Base-by-base conservation (phyloP, 1,284 basidiomycete genomes). In the Microbotryum scabiosae region DNA sequence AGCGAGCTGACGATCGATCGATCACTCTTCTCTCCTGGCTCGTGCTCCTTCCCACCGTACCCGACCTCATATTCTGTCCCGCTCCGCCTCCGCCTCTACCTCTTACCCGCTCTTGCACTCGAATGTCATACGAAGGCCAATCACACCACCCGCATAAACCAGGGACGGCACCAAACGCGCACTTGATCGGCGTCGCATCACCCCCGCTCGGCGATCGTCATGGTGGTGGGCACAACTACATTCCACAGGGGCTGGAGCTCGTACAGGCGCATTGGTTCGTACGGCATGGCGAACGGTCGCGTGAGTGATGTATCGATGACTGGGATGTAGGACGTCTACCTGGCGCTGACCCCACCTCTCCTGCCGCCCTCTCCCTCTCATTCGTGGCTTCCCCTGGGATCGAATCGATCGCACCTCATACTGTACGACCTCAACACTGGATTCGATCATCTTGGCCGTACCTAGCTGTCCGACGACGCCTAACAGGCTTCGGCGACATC, bases 211-310 rank as follows among this genome's bases (percentile, higher is more conserved):
- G 14, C 14, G 36, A 41, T 41, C 36, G 36, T 6, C 16, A 18
- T 20, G 18, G 10, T 9, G 30, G 8, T 30, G 30, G 30, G 30
- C 1, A n/a, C 16, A 48, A 20, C 14, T 64, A 57, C 48, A 23
- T 60, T 16, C 61, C 59, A 0, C 12, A n/a, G 3, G 64, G 64
- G 2, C 51, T 68, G 16, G 25, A 64, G 14, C 60, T 68, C 50
- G 52, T 68, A 0, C 61, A 63, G 30, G 66, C 66, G 1, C 62
- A 64, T 30, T 66, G 64, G 64, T 66, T 62, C 54, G 51, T 60
- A 3, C 21, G 66, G 5, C 66, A 68, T 26, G 66, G 66, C 2
- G 66, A 68, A 26, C 47, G 66, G 48, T 21, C 54, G 26, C 60
- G 57, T 62, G 28, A 20, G 57, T 32, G n/a, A 26, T 10, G 8